A percentile compares a stretch with the other conserved stretches of the same genome.
Evolutionary conservation across 805 yeast species (phyloP).

Genomic region (Hanseniaspora jakobsenii): DNA sequence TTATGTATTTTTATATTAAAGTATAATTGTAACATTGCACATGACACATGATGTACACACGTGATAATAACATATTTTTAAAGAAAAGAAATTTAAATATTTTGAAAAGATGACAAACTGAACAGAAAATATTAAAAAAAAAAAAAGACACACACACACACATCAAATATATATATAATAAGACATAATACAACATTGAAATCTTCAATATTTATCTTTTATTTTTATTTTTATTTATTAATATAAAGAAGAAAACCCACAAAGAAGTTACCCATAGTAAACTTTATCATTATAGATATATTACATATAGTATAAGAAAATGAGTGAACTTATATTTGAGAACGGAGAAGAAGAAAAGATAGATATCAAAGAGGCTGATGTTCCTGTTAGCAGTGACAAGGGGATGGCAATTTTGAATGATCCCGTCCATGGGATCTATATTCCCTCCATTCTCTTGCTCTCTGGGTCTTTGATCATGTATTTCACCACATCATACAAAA

Average conservation of each 20-base stretch:
- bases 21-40: too few relatives aligned
- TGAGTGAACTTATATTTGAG: slow-evolving; percentile 15
- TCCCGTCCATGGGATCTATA: slow-evolving; percentile 65
- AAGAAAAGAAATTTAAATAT: too few relatives aligned
- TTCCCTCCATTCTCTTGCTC: slow-evolving; percentile 50
- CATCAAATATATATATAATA: background rate
- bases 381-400: slow-evolving; percentile 31
- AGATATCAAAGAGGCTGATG: slow-evolving; percentile 11
- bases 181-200: background rate
- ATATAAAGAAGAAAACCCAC: background rate
- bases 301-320: background rate
- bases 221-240: background rate
- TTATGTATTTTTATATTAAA: too few relatives aligned
- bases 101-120: too few relatives aligned
- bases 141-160: too few relatives aligned
- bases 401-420: slow-evolving; percentile 37
- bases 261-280: background rate
- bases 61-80: too few relatives aligned
- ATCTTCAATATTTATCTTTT: too few relatives aligned
- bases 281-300: too few relatives aligned
- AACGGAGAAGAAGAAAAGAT: slow-evolving; percentile 13
- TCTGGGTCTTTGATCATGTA: slow-evolving; percentile 49
- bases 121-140: too few relatives aligned
- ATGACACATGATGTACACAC: too few relatives aligned
- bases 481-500: slow-evolving; percentile 27